Evolutionary conservation across 768 basidiomycete genomes (phyloP), one percentile per base, ranked within the genome.

Genomic region (Boletus pseudo-olivaceus): DNA sequence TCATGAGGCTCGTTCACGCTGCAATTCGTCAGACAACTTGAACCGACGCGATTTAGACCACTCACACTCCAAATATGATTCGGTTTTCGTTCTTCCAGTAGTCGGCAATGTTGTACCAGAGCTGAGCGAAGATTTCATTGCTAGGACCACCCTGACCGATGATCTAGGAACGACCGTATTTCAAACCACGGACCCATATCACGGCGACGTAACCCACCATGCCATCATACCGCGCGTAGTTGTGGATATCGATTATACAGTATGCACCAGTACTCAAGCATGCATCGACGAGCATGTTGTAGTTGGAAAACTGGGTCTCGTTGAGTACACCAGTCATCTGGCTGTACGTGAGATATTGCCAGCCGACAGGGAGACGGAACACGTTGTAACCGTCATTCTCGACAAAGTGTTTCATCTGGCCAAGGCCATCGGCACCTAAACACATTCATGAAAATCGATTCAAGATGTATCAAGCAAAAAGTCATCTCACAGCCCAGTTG

Each of bases 1-100:
- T 84, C 80, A 57, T 85, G 83, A 5, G 83, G 83, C 57, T 85
- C 83, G 57, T 85, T 85, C 82, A 84, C 83, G 27, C 79, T 81
- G 27, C 14, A 4, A 41, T 38, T 34, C 40, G 27, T 56, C 12
- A 58, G 32, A 30, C 9, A 37, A 7, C 33, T 32, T 20, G 26
- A 46, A 47, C 11, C 10, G 19, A 32, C 5, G 0, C 4, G 34
- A 30, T 32, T 8, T 5, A 11, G 29, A 19, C 4, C 7, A 70
- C 77, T 50, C 57, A 80, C 80, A 81, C 54, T 51, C 78, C 80
- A 41, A 82, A 82, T 19, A 81, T 71, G 39, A 82, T 62, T 15
- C 70, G 76, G 14, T 59, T 35, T 53, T 81, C 61, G 26, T 61
- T 44, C 38, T 72, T 72, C 60, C 81, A 84, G 53, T 79, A 73